These are phyloP conservation scores for Apocynum venetum DNA, from an alignment of 257 asterid genomes.

Conservation along the genomic window DNA sequence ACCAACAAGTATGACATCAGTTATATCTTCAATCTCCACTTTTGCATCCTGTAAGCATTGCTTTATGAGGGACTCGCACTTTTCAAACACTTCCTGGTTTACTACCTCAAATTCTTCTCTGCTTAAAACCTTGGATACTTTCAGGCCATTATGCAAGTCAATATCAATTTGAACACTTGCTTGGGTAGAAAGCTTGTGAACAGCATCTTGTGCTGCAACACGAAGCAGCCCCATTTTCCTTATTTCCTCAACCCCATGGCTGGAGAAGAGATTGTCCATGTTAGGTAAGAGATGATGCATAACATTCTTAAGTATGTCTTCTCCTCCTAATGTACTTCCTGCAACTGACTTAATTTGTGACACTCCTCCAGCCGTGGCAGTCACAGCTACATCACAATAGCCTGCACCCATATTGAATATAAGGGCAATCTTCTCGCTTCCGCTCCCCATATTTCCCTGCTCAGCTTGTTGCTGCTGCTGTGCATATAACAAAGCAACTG, in stretches of 20 bases:
- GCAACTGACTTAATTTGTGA: conserved; percentile 72
- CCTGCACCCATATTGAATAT: conserved; percentile 94
- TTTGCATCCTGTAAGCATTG: conserved; percentile 56
- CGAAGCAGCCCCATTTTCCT: conserved; percentile 64
- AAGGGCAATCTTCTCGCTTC: conserved; percentile 61
- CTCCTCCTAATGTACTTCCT: conserved; percentile 72
- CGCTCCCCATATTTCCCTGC: conserved; percentile 55
- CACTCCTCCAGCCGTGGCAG: conserved; percentile 85
- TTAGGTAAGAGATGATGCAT: conserved; percentile 60
- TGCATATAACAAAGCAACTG: conserved; percentile 78
- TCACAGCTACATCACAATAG: conserved; percentile 73
- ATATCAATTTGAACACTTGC: conserved; percentile 40
- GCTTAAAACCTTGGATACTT: conserved; percentile 43
- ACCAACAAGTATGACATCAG: conserved; percentile 69
- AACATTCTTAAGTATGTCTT: conserved; percentile 64
- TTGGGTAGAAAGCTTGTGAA: conserved; percentile 59
- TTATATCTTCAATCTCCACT: conserved; percentile 44
- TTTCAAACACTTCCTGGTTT: conserved; percentile 48
- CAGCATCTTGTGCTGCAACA: conserved; percentile 72
- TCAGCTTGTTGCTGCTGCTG: conserved; percentile 65
- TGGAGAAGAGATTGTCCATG: conserved; percentile 52
- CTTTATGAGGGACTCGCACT: conserved; percentile 49
- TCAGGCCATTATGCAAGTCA: conserved; percentile 52
- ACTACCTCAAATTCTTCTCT: conserved; percentile 58
- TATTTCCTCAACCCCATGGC: conserved; percentile 60